Percentiles rank a stretch among this genome's conserved stretches.
Conservation (phyloP, 2,329 filamentous ascomycete genomes). For the Huntiella abstrusa region DNA sequence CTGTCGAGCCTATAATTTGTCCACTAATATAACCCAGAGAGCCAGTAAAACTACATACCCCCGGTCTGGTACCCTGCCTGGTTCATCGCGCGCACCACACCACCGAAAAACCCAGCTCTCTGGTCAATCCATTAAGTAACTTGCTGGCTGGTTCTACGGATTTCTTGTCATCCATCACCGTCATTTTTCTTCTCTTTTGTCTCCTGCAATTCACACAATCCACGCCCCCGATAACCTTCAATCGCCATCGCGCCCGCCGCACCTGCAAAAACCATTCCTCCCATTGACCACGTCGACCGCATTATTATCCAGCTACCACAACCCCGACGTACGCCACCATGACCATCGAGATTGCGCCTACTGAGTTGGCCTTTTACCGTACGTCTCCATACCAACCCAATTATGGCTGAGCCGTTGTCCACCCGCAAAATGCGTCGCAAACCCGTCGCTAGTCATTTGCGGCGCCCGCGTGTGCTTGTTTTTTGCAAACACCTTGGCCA, state of each 20-base stretch:
- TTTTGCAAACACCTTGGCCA: neutral
- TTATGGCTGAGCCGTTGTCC: constrained; percentile 1
- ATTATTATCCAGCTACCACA: constrained; percentile 2
- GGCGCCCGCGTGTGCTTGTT: neutral
- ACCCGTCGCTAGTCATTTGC: neutral
- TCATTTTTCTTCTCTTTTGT: constrained; percentile 1
- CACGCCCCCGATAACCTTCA: neutral
- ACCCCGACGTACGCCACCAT: constrained; percentile 32
- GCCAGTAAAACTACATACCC: too few species aligned
- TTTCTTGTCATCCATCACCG: constrained; percentile 4
- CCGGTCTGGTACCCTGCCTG: neutral
- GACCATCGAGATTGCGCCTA: constrained; percentile 86
- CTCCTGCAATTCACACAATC: neutral
- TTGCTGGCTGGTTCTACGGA: too few species aligned
- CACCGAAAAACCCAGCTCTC: neutral
- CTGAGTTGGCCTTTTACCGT: constrained; percentile 90
- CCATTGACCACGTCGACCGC: neutral
- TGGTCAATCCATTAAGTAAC: neutral
- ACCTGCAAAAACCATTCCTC: neutral
- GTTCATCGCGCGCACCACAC: neutral
- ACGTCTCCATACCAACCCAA: constrained; percentile 21
- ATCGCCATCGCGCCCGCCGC: neutral
- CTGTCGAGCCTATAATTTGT: too few species aligned
- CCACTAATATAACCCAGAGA: too few species aligned
- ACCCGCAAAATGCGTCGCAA: neutral